Conservation (phyloP, 805 yeast genomes). For the Ogataea nonfermentans region DNA sequence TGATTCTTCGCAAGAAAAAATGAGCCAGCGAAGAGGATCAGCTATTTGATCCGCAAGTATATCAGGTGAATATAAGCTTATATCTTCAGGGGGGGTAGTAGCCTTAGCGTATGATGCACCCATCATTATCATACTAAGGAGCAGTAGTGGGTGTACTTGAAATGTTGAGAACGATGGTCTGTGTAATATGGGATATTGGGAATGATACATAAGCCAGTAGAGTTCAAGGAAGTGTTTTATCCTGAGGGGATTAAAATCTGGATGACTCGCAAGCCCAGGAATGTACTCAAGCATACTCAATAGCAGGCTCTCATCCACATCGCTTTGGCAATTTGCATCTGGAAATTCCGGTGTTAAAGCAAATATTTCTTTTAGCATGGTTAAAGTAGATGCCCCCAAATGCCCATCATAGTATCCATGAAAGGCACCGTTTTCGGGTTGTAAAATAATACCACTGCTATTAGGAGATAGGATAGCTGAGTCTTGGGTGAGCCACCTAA, state of each 20-base stretch:
- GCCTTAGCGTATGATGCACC: conserved; percentile 41
- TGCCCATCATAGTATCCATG: conserved; percentile 19
- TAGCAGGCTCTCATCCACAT: conserved; percentile 15
- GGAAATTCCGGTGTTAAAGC: conserved; percentile 27
- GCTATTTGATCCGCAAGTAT: conserved; percentile 39
- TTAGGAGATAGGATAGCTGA: conserved; percentile 15
- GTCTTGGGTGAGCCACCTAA: conserved; percentile 21
- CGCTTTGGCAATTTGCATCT: conserved; percentile 22
- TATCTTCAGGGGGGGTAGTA: conserved; percentile 4
- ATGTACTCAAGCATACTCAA: conserved; percentile 20
- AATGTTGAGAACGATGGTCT: conserved; percentile 50
- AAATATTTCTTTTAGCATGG: conserved; percentile 24
- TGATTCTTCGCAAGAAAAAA: conserved; percentile 45
- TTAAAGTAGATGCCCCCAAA: conserved; percentile 19
- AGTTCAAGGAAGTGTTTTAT: conserved; percentile 27
- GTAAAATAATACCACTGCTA: conserved; percentile 5
- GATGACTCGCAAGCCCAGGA: conserved; percentile 18
- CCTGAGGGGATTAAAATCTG: conserved; percentile 21
- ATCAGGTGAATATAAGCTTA: conserved; percentile 15
- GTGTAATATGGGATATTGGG: conserved; percentile 49
- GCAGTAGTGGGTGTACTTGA: conserved; percentile 48
- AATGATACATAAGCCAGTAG: conserved; percentile 57
- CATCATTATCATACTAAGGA: conserved; percentile 54
- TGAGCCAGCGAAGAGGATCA: conserved; percentile 42
- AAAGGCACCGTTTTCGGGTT: conserved; percentile 19